phyloP scores from a whole-genome alignment of 345 rosid species.

The Theobroma cacao region DNA sequence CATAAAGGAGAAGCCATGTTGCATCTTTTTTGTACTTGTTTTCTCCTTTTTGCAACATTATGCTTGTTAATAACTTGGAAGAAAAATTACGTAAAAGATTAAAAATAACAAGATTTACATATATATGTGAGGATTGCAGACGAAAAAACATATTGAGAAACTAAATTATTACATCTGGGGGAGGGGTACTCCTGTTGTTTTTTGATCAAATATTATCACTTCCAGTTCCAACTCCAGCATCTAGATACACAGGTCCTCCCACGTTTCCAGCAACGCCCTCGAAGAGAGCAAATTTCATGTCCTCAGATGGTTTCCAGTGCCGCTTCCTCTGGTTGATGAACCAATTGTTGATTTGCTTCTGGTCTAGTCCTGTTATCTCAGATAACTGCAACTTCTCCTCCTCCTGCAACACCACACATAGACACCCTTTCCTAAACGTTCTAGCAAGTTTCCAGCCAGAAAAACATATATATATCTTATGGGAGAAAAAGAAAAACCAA shows the following conservation, averaged over 20 bases:
- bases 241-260: conserved; percentile 11
- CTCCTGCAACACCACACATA: conserved; percentile 40
- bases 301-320: conserved; percentile 75
- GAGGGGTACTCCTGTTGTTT: neutral
- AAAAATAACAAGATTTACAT: neutral
- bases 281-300: conserved; percentile 47
- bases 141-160: neutral
- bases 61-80: neutral
- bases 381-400: conserved; percentile 53
- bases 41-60: neutral
- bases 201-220: neutral
- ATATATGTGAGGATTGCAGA: neutral
- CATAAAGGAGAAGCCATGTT: neutral
- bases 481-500: neutral
- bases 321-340: conserved; percentile 78
- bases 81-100: neutral
- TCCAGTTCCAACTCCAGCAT: conserved; percentile 9
- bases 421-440: neutral
- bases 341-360: conserved; percentile 76
- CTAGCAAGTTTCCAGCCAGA: neutral
- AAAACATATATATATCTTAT: neutral
- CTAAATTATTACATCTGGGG: neutral
- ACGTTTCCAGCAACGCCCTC: conserved; percentile 26
- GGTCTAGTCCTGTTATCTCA: conserved; percentile 57
- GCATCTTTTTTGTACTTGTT: neutral